These are phyloP conservation scores for Fusarium verrucosum DNA, from an alignment of 2,329 filamentous ascomycete species.

Conservation along the genomic window DNA sequence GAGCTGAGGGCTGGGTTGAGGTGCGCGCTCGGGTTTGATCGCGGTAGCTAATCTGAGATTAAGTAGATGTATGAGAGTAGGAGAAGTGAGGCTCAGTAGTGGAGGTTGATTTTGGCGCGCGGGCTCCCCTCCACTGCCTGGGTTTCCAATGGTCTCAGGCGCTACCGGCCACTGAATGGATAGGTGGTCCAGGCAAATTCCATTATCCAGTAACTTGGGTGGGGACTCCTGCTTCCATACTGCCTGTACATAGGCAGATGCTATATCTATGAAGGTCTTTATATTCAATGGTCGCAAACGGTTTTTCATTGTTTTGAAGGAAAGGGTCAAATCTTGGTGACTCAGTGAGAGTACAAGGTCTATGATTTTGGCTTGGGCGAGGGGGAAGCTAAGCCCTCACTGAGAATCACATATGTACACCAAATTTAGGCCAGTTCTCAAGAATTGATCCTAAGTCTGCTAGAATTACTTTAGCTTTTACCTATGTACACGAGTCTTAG, in stretches of 20 bases:
- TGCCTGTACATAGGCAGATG: too few relatives aligned
- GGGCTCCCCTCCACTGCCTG: conserved; percentile 7
- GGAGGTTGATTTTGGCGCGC: conserved; percentile 32
- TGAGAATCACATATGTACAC: neutral
- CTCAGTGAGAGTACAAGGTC: too few relatives aligned
- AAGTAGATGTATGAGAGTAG: conserved; percentile 32
- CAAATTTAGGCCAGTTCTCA: neutral
- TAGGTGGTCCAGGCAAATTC: neutral
- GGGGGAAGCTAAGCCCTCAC: too few relatives aligned
- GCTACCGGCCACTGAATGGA: conserved; percentile 31
- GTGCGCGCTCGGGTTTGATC: conserved; percentile 15
- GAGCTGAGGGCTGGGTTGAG: conserved; percentile 2
- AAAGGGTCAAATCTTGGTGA: too few relatives aligned
- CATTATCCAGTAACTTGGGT: neutral
- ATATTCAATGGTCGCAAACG: neutral
- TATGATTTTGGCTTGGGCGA: too few relatives aligned
- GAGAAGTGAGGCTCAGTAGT: conserved; percentile 29
- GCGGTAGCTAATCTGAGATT: conserved; percentile 17
- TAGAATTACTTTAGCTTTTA: too few relatives aligned
- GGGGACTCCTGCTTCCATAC: neutral
- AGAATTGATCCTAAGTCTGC: too few relatives aligned
- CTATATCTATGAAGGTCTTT: too few relatives aligned
- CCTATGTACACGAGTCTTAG: neutral
- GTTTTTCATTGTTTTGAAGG: neutral
- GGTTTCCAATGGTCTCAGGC: conserved; percentile 25